Evolutionary conservation across 2,329 filamentous ascomycete genomes (phyloP), one percentile per base, ranked within the genome.

Genomic region (Ophiostoma sp.): DNA sequence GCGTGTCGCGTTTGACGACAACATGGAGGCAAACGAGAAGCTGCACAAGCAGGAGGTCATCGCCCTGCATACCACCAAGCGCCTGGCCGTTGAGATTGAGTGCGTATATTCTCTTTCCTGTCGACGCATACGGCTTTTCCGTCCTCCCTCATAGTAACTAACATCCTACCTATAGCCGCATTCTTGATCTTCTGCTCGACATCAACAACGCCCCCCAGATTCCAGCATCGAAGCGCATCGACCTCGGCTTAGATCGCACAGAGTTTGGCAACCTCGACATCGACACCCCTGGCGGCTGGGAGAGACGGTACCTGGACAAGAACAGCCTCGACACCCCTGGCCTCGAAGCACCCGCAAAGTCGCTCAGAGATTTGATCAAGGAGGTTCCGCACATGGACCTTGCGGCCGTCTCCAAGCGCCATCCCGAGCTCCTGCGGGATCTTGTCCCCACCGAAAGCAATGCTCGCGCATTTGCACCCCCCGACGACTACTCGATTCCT

Each of bases 81-180:
- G 93, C 68, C 85, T 99, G 72, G 90, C 93, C 70, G 89, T 96
- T 76, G 91, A 97, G 81, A 97, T 97, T 76, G 94, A 98, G 94
- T 97, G 85, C 76, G 89, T 80, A 20, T 17, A 10, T 17, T n/a
- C 2, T 31, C 17, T 6, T 3, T 4, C 31, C 23, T 39, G 17
- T 17, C 13, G 5, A 17, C 15, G 8, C 54, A 15, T 31, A 6
- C 4, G 33, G 27, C 54, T 11, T 60, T 11, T 17, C 54, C 35
- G 7, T 48, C 10, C n/a, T 27, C 27, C n/a, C 23, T 57, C n/a
- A 27, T 67, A 70, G 4, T 76, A 71, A 76, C 76, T 7, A 35
- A 41, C 35, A 1, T 5, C 0, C 8, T 35, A 8, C 13, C 13
- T 76, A 65, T 76, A 97, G 94, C 79, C 93, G 94, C 79, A 82